Percentiles rank a stretch among this genome's conserved stretches.
Evolutionary conservation across 2,329 filamentous ascomycete genomes (phyloP).

Genomic region (Westerdykella aurantiaca): DNA sequence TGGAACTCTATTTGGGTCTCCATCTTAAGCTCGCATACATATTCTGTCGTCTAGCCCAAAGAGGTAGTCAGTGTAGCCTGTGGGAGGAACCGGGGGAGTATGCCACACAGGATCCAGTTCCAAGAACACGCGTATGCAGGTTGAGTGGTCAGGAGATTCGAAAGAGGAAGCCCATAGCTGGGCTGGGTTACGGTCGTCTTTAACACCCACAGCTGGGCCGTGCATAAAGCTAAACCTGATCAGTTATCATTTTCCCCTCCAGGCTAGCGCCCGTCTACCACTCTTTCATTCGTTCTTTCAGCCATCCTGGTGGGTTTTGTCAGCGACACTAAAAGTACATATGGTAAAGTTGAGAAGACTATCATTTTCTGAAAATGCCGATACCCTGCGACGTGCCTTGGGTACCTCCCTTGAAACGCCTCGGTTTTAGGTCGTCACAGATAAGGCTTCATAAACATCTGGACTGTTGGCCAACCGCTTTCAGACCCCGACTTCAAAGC

Average conservation of each 20-base stretch:
- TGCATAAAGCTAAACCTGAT: neutral
- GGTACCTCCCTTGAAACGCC: too few relatives aligned
- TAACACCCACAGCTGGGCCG: conserved; percentile 1
- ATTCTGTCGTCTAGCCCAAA: neutral
- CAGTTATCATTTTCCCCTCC: neutral
- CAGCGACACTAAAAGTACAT: too few relatives aligned
- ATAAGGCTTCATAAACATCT: too few relatives aligned
- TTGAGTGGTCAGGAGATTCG: conserved; percentile 2
- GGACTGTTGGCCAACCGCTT: too few relatives aligned
- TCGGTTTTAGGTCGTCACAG: too few relatives aligned
- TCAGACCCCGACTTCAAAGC: too few relatives aligned
- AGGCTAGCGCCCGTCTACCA: neutral
- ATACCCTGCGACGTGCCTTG: too few relatives aligned
- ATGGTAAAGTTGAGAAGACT: too few relatives aligned
- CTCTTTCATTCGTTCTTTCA: too few relatives aligned
- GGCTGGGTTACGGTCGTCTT: neutral
- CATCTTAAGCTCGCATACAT: conserved; percentile 7
- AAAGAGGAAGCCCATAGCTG: conserved; percentile 9
- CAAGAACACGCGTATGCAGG: conserved; percentile 2
- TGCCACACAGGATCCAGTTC: neutral
- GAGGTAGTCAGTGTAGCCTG: conserved; percentile 2
- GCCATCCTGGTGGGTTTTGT: too few relatives aligned
- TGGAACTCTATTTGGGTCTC: conserved; percentile 2
- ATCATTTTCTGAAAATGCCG: too few relatives aligned
- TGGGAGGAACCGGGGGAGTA: conserved; percentile 1